These are phyloP conservation scores for Osmanthus fragrans DNA, from an alignment of 257 asterid species.

Conservation along the genomic window DNA sequence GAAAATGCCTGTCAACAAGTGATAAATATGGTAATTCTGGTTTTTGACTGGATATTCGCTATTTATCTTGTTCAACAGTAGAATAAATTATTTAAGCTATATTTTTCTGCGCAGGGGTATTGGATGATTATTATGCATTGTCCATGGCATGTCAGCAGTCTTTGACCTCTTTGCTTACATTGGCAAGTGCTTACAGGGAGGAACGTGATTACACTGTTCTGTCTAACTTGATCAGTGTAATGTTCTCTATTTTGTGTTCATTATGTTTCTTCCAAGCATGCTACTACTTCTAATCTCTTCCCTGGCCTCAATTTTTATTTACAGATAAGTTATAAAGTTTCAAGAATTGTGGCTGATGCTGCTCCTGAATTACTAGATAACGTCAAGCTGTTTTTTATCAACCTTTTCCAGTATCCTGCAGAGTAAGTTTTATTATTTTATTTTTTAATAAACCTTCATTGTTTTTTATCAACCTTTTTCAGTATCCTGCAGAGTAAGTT, in stretches of 20 bases:
- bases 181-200: constrained; percentile 84
- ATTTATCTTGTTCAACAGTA: constrained; percentile 5
- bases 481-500: too few relatives aligned
- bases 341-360: constrained; percentile 74
- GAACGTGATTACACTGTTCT: constrained; percentile 77
- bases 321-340: constrained; percentile 74
- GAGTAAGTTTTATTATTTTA: constrained; percentile 46
- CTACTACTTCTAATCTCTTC: neutral
- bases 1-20: constrained; percentile 59
- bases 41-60: neutral
- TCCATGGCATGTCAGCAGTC: constrained; percentile 84
- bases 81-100: constrained; percentile 13
- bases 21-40: constrained; percentile 72
- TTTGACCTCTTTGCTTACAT: constrained; percentile 69
- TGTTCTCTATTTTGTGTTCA: constrained; percentile 28
- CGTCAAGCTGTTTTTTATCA: constrained; percentile 65
- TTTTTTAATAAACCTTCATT: too few relatives aligned
- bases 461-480: too few relatives aligned
- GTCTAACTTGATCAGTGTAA: constrained; percentile 75
- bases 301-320: constrained; percentile 15
- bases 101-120: constrained; percentile 63
- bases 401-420: constrained; percentile 82
- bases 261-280: constrained; percentile 4
- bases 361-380: constrained; percentile 63
- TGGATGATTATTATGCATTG: constrained; percentile 82